phyloP scores from a whole-genome alignment of 164 flowering plant genomes.

The Taxillus chinensis region DNA sequence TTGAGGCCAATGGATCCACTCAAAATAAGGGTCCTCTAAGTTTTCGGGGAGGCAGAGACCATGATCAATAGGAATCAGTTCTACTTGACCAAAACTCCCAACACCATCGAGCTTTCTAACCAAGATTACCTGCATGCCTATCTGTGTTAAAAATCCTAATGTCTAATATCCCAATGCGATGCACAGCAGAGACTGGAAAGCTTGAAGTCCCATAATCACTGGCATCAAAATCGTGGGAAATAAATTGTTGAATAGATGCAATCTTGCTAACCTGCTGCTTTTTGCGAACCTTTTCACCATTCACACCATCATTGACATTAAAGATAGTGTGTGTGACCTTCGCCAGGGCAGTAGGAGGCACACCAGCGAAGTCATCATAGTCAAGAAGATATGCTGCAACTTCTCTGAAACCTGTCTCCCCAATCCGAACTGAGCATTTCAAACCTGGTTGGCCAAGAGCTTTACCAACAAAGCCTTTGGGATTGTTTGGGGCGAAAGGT shows the following conservation, averaged over 20 bases:
- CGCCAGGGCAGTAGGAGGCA: slow-evolving; percentile 8
- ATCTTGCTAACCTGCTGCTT: slow-evolving; percentile 8
- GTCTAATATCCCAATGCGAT: slow-evolving; percentile 12
- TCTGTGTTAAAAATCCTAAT: slow-evolving; percentile 12
- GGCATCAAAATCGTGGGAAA: slow-evolving; percentile 12
- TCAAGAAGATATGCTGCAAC: slow-evolving; percentile 12
- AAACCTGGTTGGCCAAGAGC: slow-evolving; percentile 13
- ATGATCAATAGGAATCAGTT: slow-evolving; percentile 12
- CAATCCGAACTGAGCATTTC: slow-evolving; percentile 8
- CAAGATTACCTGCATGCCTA: slow-evolving; percentile 12
- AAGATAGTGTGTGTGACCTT: slow-evolving; percentile 11
- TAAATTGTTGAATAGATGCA: slow-evolving; percentile 12
- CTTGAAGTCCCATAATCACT: slow-evolving; percentile 12
- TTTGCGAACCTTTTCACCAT: slow-evolving; percentile 1
- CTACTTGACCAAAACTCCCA: slow-evolving; percentile 12
- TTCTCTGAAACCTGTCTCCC: slow-evolving; percentile 13
- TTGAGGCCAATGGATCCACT: slow-evolving; percentile 15
- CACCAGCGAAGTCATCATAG: slow-evolving; percentile 9
- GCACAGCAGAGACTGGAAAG: slow-evolving; percentile 12
- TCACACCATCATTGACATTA: slow-evolving; percentile 9
- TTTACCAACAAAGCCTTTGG: slow-evolving; percentile 11
- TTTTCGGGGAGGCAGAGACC: slow-evolving; percentile 13
- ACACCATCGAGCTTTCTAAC: slow-evolving; percentile 9
- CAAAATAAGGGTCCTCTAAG: slow-evolving; percentile 13
- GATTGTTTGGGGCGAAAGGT: slow-evolving; percentile 14